Evolutionary conservation across 1,284 basidiomycete genomes (phyloP), one percentile per base, ranked within the genome.

Genomic region (Cutaneotrichosporon cavernicola): DNA sequence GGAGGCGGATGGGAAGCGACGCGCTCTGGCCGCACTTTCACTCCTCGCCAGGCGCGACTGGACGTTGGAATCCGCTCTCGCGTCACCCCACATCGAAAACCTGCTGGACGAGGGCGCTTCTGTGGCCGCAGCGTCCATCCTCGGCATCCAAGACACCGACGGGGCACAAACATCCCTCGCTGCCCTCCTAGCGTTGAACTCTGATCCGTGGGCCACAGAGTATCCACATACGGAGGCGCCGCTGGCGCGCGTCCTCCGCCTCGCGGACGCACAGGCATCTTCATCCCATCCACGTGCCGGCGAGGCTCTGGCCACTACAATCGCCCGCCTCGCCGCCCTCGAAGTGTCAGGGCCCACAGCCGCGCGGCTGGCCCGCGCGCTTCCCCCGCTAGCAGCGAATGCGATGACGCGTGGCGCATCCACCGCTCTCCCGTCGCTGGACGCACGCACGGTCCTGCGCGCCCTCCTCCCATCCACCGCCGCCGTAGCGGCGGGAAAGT

Each of bases 261-360:
- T 68, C 11, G 57, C 62, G 0, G 21, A 21, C 0, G 56, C 57
- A 5, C 66, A 68, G 57, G 18, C 38, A 1, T 31, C 6, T 8
- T 59, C 56, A 2, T 9, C 47, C 4, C 66, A 68, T n/a, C 61
- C 64, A 1, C 59, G 34, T 2, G 66, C 66, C 0, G 59, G 56
- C 8, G 6, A 10, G 8, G 58, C 64, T 4, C 62, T 68, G 0
- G 55, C 61, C 0, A 32, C 34, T 5, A 56, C 56, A 1, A n/a
- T 62, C 9, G 2, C 3, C 4, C 61, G 57, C 9, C 50, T 9
- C 13, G 18, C 51, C 1, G 31, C 57, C 31, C 32, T 56, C 36
- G 46, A 50, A 5, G 47, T 13, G 14, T 21, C 43, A 13, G 34
- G 36, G 1, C 10, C 36, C 1, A 56, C 57, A 2, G 60, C 46